phyloP scores from a whole-genome alignment of 371 early-diverging fungal species.

The Mortierella sp. region DNA sequence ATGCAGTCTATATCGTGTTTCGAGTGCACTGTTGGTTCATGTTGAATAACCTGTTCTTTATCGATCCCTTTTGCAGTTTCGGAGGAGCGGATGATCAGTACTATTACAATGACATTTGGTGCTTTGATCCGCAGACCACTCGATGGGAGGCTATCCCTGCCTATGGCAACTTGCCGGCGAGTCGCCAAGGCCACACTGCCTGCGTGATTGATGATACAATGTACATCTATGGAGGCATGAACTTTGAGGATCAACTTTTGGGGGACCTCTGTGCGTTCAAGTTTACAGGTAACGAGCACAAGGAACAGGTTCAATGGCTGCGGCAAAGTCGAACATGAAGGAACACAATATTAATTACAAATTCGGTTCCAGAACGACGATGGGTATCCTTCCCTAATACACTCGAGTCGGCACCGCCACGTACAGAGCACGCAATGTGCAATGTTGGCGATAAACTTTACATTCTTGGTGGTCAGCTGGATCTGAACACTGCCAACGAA shows the following conservation, averaged over 20 bases:
- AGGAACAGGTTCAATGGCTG: background rate
- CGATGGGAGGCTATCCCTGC: conserved; percentile 71
- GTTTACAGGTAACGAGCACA: conserved; percentile 63
- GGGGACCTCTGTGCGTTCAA: conserved; percentile 81
- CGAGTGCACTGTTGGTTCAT: background rate
- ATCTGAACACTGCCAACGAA: conserved; percentile 63
- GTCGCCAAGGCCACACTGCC: conserved; percentile 74
- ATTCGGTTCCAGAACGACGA: conserved; percentile 58
- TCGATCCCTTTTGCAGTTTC: conserved; percentile 60
- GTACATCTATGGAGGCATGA: conserved; percentile 80
- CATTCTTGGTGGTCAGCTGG: conserved; percentile 74
- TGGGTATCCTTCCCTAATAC: conserved; percentile 79
- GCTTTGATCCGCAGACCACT: conserved; percentile 65
- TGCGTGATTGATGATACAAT: conserved; percentile 76
- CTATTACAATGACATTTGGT: conserved; percentile 82
- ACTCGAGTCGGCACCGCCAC: conserved; percentile 72
- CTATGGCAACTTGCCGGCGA: conserved; percentile 71
- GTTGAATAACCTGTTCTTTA: conserved; percentile 1
- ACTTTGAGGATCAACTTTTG: conserved; percentile 68
- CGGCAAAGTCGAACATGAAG: background rate
- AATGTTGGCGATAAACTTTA: conserved; percentile 70
- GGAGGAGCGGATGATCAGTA: conserved; percentile 78
- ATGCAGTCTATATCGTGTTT: background rate
- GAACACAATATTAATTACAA: background rate
- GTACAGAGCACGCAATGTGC: conserved; percentile 73